phyloP scores from a whole-genome alignment of 495 filamentous ascomycete species.

The Aspergillus coremiiformis region DNA sequence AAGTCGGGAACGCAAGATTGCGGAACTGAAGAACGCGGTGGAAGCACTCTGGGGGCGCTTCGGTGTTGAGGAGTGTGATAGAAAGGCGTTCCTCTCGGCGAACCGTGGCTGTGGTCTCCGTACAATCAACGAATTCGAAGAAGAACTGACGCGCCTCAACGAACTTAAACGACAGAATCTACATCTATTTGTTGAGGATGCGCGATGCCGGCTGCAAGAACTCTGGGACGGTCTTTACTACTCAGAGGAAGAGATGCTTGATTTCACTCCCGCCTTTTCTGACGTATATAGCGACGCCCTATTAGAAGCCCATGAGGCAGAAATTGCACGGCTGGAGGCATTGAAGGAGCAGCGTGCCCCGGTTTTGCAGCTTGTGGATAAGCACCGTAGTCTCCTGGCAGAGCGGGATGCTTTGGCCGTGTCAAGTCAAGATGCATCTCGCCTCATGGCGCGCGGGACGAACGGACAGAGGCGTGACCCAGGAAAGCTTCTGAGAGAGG shows the following conservation, averaged over 20 bases:
- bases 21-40: slow-evolving; percentile 64
- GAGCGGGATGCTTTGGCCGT: slow-evolving; percentile 82
- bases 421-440: slow-evolving; percentile 88
- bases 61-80: slow-evolving; percentile 69
- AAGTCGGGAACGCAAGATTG: slow-evolving; percentile 71
- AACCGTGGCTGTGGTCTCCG: slow-evolving; percentile 75
- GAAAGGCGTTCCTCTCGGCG: slow-evolving; percentile 67
- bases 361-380: slow-evolving; percentile 72
- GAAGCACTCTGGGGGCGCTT: slow-evolving; percentile 86
- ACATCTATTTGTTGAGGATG: slow-evolving; percentile 91
- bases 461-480: slow-evolving; percentile 91
- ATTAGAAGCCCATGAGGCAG: slow-evolving; percentile 79
- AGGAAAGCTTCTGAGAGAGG: slow-evolving; percentile 86
- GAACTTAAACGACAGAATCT: slow-evolving; percentile 92
- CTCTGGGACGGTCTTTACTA: slow-evolving; percentile 92
- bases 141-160: slow-evolving; percentile 76
- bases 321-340: slow-evolving; percentile 73
- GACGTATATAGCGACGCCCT: slow-evolving; percentile 78
- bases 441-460: slow-evolving; percentile 77
- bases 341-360: slow-evolving; percentile 84
- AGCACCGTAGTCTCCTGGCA: slow-evolving; percentile 71
- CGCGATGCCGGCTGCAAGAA: slow-evolving; percentile 79
- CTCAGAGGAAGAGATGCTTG: slow-evolving; percentile 96
- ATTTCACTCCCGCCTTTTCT: slow-evolving; percentile 91
- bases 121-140: slow-evolving; percentile 89